Evolutionary conservation across 2,329 filamentous ascomycete genomes (phyloP), one percentile per base, ranked within the genome.

Genomic region (Graphilbum ipis-grandicollis): DNA sequence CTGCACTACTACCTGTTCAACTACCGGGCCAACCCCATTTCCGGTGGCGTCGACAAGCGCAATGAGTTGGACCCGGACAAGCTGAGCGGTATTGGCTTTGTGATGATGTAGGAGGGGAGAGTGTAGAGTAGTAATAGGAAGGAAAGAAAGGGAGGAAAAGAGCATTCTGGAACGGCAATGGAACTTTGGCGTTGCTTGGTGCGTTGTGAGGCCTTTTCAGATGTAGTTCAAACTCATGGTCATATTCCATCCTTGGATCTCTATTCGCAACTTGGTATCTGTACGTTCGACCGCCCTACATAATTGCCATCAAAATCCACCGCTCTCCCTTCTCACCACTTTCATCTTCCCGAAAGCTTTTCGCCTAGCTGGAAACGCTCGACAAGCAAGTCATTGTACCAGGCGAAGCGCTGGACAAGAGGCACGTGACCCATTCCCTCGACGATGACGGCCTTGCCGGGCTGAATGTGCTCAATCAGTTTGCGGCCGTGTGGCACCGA

Each of bases 1-100:
- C 65, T 98, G 48, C 85, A 98, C 57, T 98, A 86, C 60, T 98
- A 98, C 57, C 65, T 98, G 23, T 98, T 92, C 68, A 98, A 98
- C 60, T 98, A 94, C 64, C 75, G 84, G 39, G 82, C 84, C 12
- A 76, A 81, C 41, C 75, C 77, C n/a, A 79, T 98, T 49, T 63
- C 73, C 1, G 86, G 90, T 34, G 90, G 90, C 18, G 75, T 96
- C 31, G 76, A 94, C 54, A 68, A 69, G 49, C 73, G 69, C 50
- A 93, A 92, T 53, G 62, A 74, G 48, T 65, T 88, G 29, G 86
- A 93, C 52, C 71, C 77, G 47, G 75, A 76, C 39, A 69, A 71
- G 43, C 72, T 85, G 52, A 90, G 86, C 48, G 88, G 90, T 1
- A 75, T 98, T 41, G 90, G 90, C 29, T 71, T 93, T 51, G 83